Percentiles rank a stretch among this genome's conserved stretches.
These are phyloP conservation scores for Trichomonas vaginalis DNA, from an alignment of 208 protist species.

Conservation along the genomic window DNA sequence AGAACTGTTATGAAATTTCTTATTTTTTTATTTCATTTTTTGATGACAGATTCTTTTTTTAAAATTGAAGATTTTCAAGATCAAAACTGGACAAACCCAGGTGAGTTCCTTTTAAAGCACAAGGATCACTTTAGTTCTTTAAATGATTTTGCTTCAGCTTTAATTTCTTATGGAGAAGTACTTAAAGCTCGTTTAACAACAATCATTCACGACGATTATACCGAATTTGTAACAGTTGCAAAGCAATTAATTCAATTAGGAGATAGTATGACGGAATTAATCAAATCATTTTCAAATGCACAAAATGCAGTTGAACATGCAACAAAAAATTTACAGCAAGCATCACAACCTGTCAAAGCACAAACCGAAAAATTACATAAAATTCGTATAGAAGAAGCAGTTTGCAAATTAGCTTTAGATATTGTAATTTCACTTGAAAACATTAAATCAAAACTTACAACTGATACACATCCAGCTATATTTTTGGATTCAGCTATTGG, in stretches of 20 bases:
- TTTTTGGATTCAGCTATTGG: neutral
- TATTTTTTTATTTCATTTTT: too few species aligned
- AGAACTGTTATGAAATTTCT: too few species aligned
- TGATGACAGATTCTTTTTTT: too few species aligned
- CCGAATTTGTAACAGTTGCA: neutral
- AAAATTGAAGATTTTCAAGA: constrained; percentile 4
- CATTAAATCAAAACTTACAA: neutral
- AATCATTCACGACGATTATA: constrained; percentile 14
- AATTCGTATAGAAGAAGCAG: neutral
- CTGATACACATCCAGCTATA: neutral
- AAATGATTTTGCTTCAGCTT: neutral
- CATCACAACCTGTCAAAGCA: neutral
- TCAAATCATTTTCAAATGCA: neutral
- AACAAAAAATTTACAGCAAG: neutral
- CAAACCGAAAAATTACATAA: constrained; percentile 7
- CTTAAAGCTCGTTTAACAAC: neutral
- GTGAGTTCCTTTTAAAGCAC: neutral
- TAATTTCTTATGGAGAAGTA: neutral
- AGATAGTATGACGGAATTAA: neutral
- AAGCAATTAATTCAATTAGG: neutral
- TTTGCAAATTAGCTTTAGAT: neutral
- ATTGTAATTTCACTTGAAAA: neutral
- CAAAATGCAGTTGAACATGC: neutral
- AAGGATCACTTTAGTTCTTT: neutral
- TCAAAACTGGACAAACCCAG: neutral